Base-by-base conservation (phyloP, 192 early-diverging fungal genomes). In the Geosiphon pyriformis region DNA sequence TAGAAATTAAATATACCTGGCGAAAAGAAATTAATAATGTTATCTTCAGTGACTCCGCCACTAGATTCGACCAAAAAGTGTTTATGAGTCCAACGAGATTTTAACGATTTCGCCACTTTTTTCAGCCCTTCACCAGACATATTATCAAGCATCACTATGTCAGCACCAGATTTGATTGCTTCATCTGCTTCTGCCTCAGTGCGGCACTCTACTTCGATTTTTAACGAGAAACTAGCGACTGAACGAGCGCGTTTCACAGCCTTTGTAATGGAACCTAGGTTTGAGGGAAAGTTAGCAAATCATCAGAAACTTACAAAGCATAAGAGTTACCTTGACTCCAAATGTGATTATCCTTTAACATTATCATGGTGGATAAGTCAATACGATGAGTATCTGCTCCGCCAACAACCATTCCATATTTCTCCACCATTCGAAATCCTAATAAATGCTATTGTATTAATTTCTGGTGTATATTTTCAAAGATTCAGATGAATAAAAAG, bases 281-380 rank as follows among this genome's bases (percentile, higher is more conserved):
- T 34, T 53, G 11, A 35, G 4, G 11, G 25, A 33, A 1, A 25
- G 42, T 27, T 60, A 31, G 37, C 23, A 59, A 22, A 20, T 23
- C 20, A 35, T 30, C 42, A 29, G 1, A 1, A 25, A 10, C 29
- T 25, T n/a, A n/a, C 8, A 23, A 8, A 30, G 31, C 56, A 7
- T 35, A 34, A 26, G 37, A 29, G 33, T 50, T 75, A 78, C 76
- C 88, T 46, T 84, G 85, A 59, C 85, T 85, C 96, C 96, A 98
- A 62, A 98, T 88, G 68, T 98, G 96, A 79, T 98, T 97, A 79
- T 99, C 96, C 77, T 99, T 99, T 54, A 99, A 82, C 96, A 99
- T 99, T 58, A 99, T 90, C 94, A 97, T 96, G 17, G 92, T 87
- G 3, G 94, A 96, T 55, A 99, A 81, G 75, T 97, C 94, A 85